Evolutionary conservation across 2,329 filamentous ascomycete genomes (phyloP).

Genomic region (Hysterium pulicare): DNA sequence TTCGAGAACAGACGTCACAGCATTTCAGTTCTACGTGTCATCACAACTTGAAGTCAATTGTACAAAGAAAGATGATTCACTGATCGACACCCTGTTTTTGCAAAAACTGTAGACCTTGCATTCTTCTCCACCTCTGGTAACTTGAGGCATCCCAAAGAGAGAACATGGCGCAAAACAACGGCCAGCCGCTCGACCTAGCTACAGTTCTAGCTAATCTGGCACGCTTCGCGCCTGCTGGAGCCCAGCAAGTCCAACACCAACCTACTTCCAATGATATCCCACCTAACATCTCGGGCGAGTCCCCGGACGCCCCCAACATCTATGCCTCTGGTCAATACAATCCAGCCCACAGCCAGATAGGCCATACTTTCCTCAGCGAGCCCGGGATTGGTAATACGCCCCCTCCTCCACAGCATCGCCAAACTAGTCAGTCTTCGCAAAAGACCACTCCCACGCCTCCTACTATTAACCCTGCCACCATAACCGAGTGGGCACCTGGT

Average conservation of each 20-base stretch:
- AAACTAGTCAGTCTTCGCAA: constrained; percentile 2
- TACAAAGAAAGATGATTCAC: no score
- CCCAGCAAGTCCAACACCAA: background rate
- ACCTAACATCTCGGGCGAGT: background rate
- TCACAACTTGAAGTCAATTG: no score
- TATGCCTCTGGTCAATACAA: background rate
- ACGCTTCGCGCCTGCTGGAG: constrained; percentile 18
- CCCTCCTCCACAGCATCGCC: constrained; percentile 11
- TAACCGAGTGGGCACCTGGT: constrained; percentile 48
- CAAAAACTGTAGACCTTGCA: no score
- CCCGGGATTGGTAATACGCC: background rate
- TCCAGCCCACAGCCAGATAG: background rate
- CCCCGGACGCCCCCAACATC: background rate
- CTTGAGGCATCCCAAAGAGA: no score
- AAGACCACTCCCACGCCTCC: constrained; percentile 15
- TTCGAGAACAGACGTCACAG: no score
- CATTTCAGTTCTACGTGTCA: no score
- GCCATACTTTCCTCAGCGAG: background rate
- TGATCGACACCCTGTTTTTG: no score
- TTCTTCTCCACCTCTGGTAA: no score
- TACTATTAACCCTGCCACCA: constrained; percentile 45
- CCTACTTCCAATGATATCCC: background rate
- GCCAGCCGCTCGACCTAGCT: constrained; percentile 28
- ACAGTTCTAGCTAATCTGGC: constrained; percentile 34
- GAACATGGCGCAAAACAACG: constrained; percentile 29